Evolutionary conservation across 2,329 filamentous ascomycete species (phyloP), one percentile per base, ranked within the genome.

Genomic region (Trichophyton mentagrophytes): DNA sequence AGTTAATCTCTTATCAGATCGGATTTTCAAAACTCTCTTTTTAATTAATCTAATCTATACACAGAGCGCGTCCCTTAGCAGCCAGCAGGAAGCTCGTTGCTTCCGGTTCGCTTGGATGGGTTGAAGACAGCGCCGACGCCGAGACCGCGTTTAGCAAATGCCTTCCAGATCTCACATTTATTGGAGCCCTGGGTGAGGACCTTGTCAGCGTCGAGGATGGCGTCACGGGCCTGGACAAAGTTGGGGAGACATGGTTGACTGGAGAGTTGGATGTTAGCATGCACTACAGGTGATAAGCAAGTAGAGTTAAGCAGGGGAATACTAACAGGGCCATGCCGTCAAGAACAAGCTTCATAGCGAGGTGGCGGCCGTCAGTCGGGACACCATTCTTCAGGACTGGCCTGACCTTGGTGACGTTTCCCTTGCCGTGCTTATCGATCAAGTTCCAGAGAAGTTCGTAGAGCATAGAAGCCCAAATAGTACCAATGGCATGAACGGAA

Each of bases 271-370:
- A 55, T 9, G 27, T 55, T 33, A 55, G 51, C 27, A 55, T 55
- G 33, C 11, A 27, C 6, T 7, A 17, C 9, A 25, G 22, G 13
- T 13, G 25, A 27, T 51, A 30, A 11, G 9, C 33, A 13, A 13
- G 6, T 38, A 38, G 3, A 27, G 1, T 20, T 4, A 3, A n/a
- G 27, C 5, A 33, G 5, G 30, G 53, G 17, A 22, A 27, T 36
- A 58, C 62, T 55, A 60, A 63, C 62, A 63, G 15, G 58, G 62
- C 62, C 62, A 63, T 60, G 47, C 62, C 62, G 47, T 63, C 62
- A 11, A 63, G 46, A 30, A 63, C 60, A 1, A 63, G 44, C 38
- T 63, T 63, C 60, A 63, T 63, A 17, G 60, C 36, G n/a, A 63
- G 62, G 20, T 61, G 56, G 4, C 58, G 61, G 42, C 62, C 62